phyloP scores from a whole-genome alignment of 2,329 filamentous ascomycete species.

The Orbilia quercus region DNA sequence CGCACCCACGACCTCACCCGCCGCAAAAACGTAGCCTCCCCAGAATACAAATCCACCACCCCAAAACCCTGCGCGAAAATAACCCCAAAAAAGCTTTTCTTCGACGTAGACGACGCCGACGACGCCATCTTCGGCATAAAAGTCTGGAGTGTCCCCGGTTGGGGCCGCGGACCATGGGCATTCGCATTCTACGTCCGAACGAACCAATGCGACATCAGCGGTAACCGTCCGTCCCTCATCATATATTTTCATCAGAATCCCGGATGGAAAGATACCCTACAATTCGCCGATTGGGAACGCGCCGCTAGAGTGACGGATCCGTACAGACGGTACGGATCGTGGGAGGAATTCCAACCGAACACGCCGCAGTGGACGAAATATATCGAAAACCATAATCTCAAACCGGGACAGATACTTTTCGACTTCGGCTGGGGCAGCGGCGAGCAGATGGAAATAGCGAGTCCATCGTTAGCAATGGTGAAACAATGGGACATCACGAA shows the following conservation, averaged over 20 bases:
- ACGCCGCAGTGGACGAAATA: slow-evolving; percentile 13
- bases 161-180: slow-evolving; percentile 21
- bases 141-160: slow-evolving; percentile 13
- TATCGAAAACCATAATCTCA: slow-evolving; percentile 18
- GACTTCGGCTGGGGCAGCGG: slow-evolving; percentile 7
- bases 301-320: neutral
- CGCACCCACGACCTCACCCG: neutral
- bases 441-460: neutral
- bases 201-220: neutral
- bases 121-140: slow-evolving; percentile 7
- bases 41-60: neutral
- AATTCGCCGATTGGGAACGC: slow-evolving; percentile 28
- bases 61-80: slow-evolving; percentile 19
- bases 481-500: slow-evolving; percentile 15
- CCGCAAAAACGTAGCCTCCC: neutral
- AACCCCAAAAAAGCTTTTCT: neutral
- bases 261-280: slow-evolving; percentile 10
- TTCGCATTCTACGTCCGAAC: slow-evolving; percentile 24
- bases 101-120: neutral
- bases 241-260: slow-evolving; percentile 17
- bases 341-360: slow-evolving; percentile 27
- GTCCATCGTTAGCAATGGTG: slow-evolving; percentile 4
- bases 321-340: slow-evolving; percentile 21
- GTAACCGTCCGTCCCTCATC: slow-evolving; percentile 8
- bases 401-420: slow-evolving; percentile 24